A percentile compares a stretch with the other conserved stretches of the same genome.
These are phyloP conservation scores for Gyromitra esculenta DNA, from an alignment of 2,329 filamentous ascomycete genomes.

Conservation along the genomic window DNA sequence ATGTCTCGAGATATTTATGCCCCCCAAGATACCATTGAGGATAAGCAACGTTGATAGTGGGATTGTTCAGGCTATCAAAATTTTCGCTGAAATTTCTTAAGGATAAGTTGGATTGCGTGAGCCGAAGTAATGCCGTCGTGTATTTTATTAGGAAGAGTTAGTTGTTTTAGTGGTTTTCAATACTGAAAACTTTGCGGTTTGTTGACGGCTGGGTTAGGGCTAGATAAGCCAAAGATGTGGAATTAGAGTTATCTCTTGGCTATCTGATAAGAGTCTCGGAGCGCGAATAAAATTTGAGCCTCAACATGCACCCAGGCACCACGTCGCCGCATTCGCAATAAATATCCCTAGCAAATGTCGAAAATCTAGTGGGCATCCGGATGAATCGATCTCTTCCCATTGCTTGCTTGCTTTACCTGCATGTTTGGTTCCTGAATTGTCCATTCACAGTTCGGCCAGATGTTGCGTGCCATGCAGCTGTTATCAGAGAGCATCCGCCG, in stretches of 20 bases:
- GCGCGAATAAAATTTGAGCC: slow-evolving; percentile 50
- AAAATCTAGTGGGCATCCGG: slow-evolving; percentile 38
- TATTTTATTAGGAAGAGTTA: slow-evolving; percentile 25
- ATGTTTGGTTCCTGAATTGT: slow-evolving; percentile 50
- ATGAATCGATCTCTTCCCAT: slow-evolving; percentile 46
- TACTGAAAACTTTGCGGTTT: slow-evolving; percentile 7
- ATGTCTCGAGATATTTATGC: slow-evolving; percentile 50
- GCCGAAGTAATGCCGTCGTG: not conserved
- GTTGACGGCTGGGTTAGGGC: slow-evolving; percentile 41
- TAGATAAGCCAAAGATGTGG: slow-evolving; percentile 34
- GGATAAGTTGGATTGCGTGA: not conserved
- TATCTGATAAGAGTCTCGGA: slow-evolving; percentile 36
- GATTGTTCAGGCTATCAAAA: slow-evolving; percentile 41
- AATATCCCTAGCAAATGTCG: slow-evolving; percentile 25
- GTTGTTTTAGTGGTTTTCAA: not conserved
- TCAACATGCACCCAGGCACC: slow-evolving; percentile 42
- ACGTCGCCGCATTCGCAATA: slow-evolving; percentile 25
- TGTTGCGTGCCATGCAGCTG: slow-evolving; percentile 34
- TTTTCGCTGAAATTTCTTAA: slow-evolving; percentile 9
- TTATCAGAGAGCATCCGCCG: slow-evolving; percentile 15
- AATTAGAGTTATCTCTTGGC: slow-evolving; percentile 54
- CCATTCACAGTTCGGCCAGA: slow-evolving; percentile 41
- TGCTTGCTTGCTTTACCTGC: slow-evolving; percentile 38
- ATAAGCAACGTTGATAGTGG: slow-evolving; percentile 43
- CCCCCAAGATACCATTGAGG: slow-evolving; percentile 45